Evolutionary conservation across 495 filamentous ascomycete genomes (phyloP).

Genomic region (Hyphodiscus hymeniophilus): DNA sequence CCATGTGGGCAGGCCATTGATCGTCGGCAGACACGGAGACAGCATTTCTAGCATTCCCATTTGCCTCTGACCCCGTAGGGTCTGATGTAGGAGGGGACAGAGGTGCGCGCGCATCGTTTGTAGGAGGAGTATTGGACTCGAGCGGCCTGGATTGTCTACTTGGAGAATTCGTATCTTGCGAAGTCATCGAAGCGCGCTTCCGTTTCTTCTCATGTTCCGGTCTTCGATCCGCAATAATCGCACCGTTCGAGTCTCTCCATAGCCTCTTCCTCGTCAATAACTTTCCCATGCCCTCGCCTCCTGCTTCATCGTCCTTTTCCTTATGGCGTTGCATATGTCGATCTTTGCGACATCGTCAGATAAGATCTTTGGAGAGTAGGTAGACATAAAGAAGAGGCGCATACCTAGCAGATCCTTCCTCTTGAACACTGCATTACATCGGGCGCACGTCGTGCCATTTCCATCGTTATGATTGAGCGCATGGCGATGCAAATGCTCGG

Average conservation of each 20-base stretch:
- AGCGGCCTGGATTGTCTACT: not conserved
- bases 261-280: constrained; percentile 50
- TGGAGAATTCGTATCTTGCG: not conserved
- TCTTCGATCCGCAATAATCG: constrained; percentile 37
- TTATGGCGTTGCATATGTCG: constrained; percentile 49
- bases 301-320: constrained; percentile 51
- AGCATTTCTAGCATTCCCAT: not conserved
- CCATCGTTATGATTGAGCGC: constrained; percentile 46
- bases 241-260: constrained; percentile 46
- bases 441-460: constrained; percentile 36
- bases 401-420: constrained; percentile 44
- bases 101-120: not conserved
- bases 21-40: not conserved
- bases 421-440: constrained; percentile 47
- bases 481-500: constrained; percentile 50
- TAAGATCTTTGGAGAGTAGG: not conserved
- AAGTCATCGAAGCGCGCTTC: not conserved
- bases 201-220: constrained; percentile 18
- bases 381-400: not conserved
- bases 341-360: constrained; percentile 26
- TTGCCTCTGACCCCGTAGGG: not conserved
- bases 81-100: not conserved
- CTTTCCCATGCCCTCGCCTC: constrained; percentile 45
- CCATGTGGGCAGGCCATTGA: not conserved
- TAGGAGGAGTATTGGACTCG: not conserved